A percentile compares a stretch with the other conserved stretches of the same genome.
Conservation (phyloP, 129 eudicot species). For the Rutidosis leptorrhynchoides region DNA sequence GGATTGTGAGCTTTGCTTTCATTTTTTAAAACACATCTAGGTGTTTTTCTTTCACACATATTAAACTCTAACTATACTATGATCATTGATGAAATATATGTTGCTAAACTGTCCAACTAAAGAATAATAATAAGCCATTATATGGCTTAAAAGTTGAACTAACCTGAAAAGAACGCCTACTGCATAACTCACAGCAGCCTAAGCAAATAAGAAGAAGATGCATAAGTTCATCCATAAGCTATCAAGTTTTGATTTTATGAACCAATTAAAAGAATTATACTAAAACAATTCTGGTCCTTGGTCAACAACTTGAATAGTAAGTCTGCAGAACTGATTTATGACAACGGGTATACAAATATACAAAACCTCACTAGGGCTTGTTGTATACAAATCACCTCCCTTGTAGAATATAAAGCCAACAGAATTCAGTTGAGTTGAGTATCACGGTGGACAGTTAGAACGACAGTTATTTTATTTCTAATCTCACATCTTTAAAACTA, state of each 20-base stretch:
- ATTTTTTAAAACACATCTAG: neutral
- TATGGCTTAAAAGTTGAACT: conserved; percentile 30
- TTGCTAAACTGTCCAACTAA: conserved; percentile 3
- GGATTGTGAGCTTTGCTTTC: too few relatives aligned
- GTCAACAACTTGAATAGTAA: neutral
- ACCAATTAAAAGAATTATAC: neutral
- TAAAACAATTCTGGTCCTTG: neutral
- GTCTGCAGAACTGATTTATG: neutral
- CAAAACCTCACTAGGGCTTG: neutral
- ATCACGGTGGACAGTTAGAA: neutral
- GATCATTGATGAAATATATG: conserved; percentile 10
- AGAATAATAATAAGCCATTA: conserved; percentile 9
- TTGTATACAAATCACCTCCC: neutral
- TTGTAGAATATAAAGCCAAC: neutral
- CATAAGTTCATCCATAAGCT: conserved; percentile 18
- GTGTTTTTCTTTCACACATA: neutral
- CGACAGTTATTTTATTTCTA: neutral
- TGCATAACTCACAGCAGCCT: conserved; percentile 94
- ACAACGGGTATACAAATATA: neutral
- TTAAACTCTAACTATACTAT: neutral
- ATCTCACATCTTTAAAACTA: too few relatives aligned
- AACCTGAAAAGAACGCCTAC: conserved; percentile 88
- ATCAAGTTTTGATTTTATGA: neutral
- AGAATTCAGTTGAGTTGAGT: too few relatives aligned
- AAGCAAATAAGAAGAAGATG: conserved; percentile 21